Conservation (phyloP, 805 yeast genomes). For the Wickerhamiella australiensis region DNA sequence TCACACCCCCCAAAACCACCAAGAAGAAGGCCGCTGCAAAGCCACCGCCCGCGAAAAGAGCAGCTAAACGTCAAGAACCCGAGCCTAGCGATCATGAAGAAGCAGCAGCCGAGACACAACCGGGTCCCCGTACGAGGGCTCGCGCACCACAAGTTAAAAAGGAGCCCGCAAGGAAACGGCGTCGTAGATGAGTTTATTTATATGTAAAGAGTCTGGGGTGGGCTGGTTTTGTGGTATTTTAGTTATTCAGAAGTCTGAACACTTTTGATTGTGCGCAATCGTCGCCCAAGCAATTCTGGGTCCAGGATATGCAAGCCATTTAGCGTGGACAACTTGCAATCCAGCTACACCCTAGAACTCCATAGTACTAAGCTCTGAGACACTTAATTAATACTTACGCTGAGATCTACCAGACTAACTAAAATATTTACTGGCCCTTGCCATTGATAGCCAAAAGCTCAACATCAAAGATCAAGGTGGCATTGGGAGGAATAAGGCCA, state of each 20-base stretch:
- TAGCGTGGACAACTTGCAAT: no score
- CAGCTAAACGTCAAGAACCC: background rate
- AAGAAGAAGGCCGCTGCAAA: background rate
- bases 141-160: background rate
- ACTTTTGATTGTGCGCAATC: no score
- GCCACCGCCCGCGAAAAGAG: background rate
- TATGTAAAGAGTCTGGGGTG: no score
- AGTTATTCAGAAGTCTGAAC: background rate
- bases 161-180: background rate
- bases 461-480: slow-evolving; percentile 55
- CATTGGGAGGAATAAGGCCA: slow-evolving; percentile 91
- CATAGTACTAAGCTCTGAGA: no score
- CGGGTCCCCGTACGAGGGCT: background rate
- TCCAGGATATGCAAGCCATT: no score
- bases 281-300: no score
- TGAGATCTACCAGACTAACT: no score
- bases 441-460: slow-evolving; percentile 27
- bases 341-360: no score
- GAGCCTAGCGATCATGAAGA: background rate
- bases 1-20: background rate
- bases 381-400: no score
- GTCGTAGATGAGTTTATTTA: background rate
- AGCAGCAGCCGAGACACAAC: background rate
- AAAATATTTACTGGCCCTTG: background rate
- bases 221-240: background rate